Percentiles rank a stretch among this genome's conserved stretches.
phyloP scores from a whole-genome alignment of 441 rosid species.

The Francoa sonchifolia region DNA sequence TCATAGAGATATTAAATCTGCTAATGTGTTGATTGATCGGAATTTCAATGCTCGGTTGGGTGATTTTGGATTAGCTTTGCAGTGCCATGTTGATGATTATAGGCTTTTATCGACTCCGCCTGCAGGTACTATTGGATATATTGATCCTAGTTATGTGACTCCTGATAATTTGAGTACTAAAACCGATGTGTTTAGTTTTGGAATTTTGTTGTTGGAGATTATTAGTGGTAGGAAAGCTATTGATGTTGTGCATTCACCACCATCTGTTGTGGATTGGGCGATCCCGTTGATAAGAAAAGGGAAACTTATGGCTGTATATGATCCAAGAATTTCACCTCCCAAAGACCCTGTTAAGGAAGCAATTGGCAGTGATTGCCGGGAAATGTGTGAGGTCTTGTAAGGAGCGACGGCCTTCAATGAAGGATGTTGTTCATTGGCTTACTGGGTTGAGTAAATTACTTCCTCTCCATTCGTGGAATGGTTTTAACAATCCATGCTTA shows the following conservation, averaged over 20 bases:
- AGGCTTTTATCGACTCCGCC: constrained; percentile 88
- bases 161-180: constrained; percentile 88
- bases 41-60: constrained; percentile 81
- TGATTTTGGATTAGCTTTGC: constrained; percentile 84
- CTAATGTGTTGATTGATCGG: constrained; percentile 85
- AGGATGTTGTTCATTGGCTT: constrained; percentile 74
- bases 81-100: constrained; percentile 67
- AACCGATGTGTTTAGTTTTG: constrained; percentile 91
- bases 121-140: constrained; percentile 92
- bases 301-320: constrained; percentile 59
- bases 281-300: constrained; percentile 87
- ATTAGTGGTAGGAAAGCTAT: constrained; percentile 92
- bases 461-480: constrained; percentile 80
- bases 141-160: constrained; percentile 89
- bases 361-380: constrained; percentile 65
- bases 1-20: constrained; percentile 91
- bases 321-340: constrained; percentile 55
- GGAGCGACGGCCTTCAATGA: constrained; percentile 88
- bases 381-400: constrained; percentile 94
- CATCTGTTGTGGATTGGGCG: constrained; percentile 93
- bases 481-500: constrained; percentile 86
- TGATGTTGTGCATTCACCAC: constrained; percentile 78
- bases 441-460: constrained; percentile 56
- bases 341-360: constrained; percentile 65
- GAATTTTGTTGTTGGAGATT: constrained; percentile 85